Evolutionary conservation across 805 yeast genomes (phyloP), one percentile per base, ranked within the genome.

Genomic region (Ogataea haglerorum): DNA sequence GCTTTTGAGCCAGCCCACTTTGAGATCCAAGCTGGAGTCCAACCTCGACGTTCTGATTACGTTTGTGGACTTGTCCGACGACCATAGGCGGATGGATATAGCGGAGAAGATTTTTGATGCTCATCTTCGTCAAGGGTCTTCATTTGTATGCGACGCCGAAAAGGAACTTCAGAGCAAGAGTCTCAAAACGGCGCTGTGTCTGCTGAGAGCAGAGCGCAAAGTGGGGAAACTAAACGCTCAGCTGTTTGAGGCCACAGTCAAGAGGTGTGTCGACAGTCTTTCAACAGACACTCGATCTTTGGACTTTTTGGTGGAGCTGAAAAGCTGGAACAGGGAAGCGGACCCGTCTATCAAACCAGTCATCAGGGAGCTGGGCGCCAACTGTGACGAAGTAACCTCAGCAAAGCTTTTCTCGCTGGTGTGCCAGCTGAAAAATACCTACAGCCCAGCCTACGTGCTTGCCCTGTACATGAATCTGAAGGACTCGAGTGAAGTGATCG

Each of bases 1-100:
- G 41, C 48, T 79, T 10, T 55, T 79, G 21, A 51, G 56, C 8
- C 65, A 71, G 8, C 85, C 86, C 6, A 73, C 84, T 0, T 75
- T 69, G 52, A 75, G 64, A 49, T 72, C 86, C 0, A 49, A 52
- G 1, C 48, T 82, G 10, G 90, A 82, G 54, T 47, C 54, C 0
- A 46, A 54, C 9, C 13, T 50, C n/a, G 25, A 25, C 1, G 34
- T 43, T 4, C 29, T 58, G 4, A 18, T 43, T 4, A 7, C 41
- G 10, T 34, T 60, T 8, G 33, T 57, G 4, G 41, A 43, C 16
- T 3, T 35, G 0, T 30, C 46, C 6, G 16, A 23, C 1, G 28
- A 36, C 13, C 15, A 22, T 3, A 35, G 38, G 5, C 18, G 63
- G 5, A 39, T 61, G 2, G 45, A 48, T 0, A 54, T 76, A 4